A percentile compares a stretch with the other conserved stretches of the same genome.
Conservation (phyloP, 768 basidiomycete species). For the Agrocybe pediades region DNA sequence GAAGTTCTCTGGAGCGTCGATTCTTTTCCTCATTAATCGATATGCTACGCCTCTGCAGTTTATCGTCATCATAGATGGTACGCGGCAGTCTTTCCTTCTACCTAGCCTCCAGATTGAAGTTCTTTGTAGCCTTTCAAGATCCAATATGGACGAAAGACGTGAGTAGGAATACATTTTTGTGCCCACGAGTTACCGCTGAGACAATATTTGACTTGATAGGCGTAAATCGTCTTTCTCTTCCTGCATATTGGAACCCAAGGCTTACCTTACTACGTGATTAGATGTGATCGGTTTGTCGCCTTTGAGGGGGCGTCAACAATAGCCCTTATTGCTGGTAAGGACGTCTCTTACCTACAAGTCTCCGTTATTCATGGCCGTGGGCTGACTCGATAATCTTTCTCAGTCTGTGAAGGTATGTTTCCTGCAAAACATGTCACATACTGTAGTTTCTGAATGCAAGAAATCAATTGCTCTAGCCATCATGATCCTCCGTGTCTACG, state of each 20-base stretch:
- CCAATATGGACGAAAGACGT: conserved; percentile 13
- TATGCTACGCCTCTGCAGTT: conserved; percentile 29
- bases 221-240: not conserved
- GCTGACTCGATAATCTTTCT: not conserved
- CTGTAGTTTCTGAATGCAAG: not conserved
- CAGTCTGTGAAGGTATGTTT: not conserved
- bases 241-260: not conserved
- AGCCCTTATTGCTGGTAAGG: conserved; percentile 26
- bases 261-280: conserved; percentile 4
- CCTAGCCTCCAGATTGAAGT: not conserved
- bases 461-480: conserved; percentile 21
- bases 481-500: conserved; percentile 34
- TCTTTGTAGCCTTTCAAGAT: conserved; percentile 14
- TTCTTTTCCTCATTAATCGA: conserved; percentile 31
- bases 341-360: conserved; percentile 4
- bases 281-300: conserved; percentile 25
- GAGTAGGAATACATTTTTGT: not conserved
- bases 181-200: not conserved
- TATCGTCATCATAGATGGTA: conserved; percentile 15
- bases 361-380: not conserved
- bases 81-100: not conserved
- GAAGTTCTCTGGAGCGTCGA: conserved; percentile 21
- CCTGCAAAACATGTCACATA: not conserved
- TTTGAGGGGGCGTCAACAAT: conserved; percentile 31
- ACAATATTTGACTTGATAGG: not conserved